Base-by-base conservation (phyloP, 2,329 filamentous ascomycete species). In the Myrmaecium sp. region DNA sequence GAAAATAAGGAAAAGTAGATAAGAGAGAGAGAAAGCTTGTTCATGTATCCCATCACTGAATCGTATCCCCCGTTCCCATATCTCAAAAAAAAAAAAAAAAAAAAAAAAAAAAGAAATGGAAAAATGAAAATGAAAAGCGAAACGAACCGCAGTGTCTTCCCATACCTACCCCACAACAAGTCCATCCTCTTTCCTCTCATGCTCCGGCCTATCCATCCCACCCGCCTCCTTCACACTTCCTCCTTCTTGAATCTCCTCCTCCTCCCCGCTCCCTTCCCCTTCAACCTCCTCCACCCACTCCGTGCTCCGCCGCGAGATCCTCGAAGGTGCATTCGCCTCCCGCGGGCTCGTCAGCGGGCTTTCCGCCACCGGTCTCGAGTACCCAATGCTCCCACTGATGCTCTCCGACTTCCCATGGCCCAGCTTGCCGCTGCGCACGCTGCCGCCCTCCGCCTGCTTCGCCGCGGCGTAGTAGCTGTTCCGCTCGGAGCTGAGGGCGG, bases 391-490 rank as follows among this genome's bases (percentile, higher is more conserved):
- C 14, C 79, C 77, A 33, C 63, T 76, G 29, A 86, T 69, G 51
- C 83, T 92, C 46, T 92, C 82, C 26, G 80, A 75, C 34, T 81
- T 66, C 2, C 68, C 70, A 47, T 93, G 84, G 1, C 80, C 78
- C 3, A 80, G 48, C 1, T 76, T 55, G 0, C 79, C 81, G 47
- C 81, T 92, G 28, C 80, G 67, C 16, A 91, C 59, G 43, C 82
- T 92, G 6, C 73, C 71, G 1, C 69, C 78, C 37, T 92, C 81
- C 4, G 60, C 49, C 32, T 57, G 51, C 34, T 60, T 60, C 41
- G 59, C 68, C 32, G 70, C 69, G 15, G 76, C 69, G 43, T 92
- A 86, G 35, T 77, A 68, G 51, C 80, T 91, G 46, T 77, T 86
- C 25, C 84, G 66, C 42, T 93, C 84, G 31, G 75, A 76, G 5